Conservation (phyloP, 2,329 filamentous ascomycete species). For the Ascocoryne sarcoides region DNA sequence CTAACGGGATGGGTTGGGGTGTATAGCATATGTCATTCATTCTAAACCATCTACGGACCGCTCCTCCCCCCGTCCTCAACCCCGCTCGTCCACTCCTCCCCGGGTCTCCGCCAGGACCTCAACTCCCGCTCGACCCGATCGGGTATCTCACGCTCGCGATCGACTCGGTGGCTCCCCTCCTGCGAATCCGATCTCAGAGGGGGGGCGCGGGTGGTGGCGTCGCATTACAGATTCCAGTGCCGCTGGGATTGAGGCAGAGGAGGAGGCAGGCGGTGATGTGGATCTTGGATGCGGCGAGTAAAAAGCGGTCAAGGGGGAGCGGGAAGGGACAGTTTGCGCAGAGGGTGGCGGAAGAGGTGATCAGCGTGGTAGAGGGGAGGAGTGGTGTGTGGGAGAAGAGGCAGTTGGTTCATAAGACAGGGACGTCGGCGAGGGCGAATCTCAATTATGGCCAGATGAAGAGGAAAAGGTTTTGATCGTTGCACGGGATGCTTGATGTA, state of each 20-base stretch:
- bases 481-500: no score
- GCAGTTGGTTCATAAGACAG: constrained; percentile 68
- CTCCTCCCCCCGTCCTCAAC: constrained; percentile 68
- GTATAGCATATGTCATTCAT: constrained; percentile 73
- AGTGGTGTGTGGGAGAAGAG: constrained; percentile 81
- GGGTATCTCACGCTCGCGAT: constrained; percentile 84
- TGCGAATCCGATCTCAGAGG: constrained; percentile 67
- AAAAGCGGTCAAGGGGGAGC: constrained; percentile 64
- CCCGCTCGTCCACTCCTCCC: constrained; percentile 64
- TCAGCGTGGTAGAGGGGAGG: constrained; percentile 79
- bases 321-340: constrained; percentile 66
- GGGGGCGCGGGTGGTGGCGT: constrained; percentile 81
- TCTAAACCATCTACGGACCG: constrained; percentile 75
- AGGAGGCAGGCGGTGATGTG: constrained; percentile 73
- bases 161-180: constrained; percentile 83
- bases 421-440: constrained; percentile 53
- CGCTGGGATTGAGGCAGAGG: constrained; percentile 65
- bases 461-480: constrained; percentile 2
- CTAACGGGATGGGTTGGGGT: neutral
- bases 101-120: constrained; percentile 63
- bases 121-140: constrained; percentile 82
- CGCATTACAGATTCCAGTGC: constrained; percentile 72
- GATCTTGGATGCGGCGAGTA: constrained; percentile 79
- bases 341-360: constrained; percentile 75
- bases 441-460: neutral